Evolutionary conservation across 345 rosid genomes (phyloP), one percentile per base, ranked within the genome.

Genomic region (Aurinia saxatilis): DNA sequence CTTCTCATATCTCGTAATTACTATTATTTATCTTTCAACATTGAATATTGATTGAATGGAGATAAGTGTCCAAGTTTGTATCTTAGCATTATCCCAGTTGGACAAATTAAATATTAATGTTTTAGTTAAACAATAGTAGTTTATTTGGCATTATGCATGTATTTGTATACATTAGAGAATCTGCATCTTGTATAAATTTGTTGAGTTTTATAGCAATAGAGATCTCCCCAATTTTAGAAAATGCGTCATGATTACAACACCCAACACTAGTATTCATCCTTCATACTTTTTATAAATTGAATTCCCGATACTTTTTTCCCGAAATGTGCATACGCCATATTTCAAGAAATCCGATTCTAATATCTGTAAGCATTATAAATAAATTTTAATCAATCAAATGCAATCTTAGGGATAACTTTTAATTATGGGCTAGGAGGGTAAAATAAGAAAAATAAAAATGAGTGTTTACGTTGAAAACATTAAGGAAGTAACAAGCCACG

Each of bases 131-230:
- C 41, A 16, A 34, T 21, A 13, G 1, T 46, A n/a, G n/a, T 21
- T 10, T 23, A 34, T 23, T 50, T 63, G 58, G 38, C 39, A 50
- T 63, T 50, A 50, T 50, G 65, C 19, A 31, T 30, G 41, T 34
- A 33, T 46, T n/a, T 19, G 37, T 13, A 23, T 33, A 12, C 29
- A 52, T 10, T 64, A 41, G 4, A 53, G 52, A 64, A 50, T 63
- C 58, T 42, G 51, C 50, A 51, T 63, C 8, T 7, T 50, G 38
- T 23, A 15, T 62, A 15, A 25, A 10, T 14, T 35, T 36, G 25
- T 63, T 63, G 50, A 50, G 11, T 37, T 39, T 31, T 50, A 50
- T 3, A 50, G n/a, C 16, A 64, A 64, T 53, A 2, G 37, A 54
- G 33, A 65, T 53, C 31, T 53, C 46, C 36, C 46, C n/a, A 21